Evolutionary conservation across 495 filamentous ascomycete genomes (phyloP).

Genomic region (Talaromyces thailandensis): DNA sequence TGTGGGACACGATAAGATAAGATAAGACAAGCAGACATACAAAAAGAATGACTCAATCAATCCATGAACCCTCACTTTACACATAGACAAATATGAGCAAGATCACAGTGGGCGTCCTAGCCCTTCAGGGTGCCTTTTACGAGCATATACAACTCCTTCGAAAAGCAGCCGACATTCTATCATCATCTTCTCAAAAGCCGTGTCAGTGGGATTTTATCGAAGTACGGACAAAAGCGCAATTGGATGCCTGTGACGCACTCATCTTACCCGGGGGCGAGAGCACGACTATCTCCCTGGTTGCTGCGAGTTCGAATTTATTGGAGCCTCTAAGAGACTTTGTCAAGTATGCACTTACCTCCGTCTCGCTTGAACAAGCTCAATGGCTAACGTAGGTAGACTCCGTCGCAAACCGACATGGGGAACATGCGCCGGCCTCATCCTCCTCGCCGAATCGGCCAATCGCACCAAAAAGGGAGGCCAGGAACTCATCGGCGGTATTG

Average conservation of each 20-base stretch:
- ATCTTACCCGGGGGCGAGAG: conserved; percentile 93
- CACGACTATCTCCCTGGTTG: conserved; percentile 87
- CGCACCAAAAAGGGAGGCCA: conserved; percentile 85
- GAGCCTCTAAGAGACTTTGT: conserved; percentile 88
- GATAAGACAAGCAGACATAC: background rate
- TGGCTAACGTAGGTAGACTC: conserved; percentile 12
- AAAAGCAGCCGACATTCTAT: conserved; percentile 43
- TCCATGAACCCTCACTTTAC: background rate
- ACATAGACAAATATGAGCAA: conserved; percentile 18
- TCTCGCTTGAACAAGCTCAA: background rate
- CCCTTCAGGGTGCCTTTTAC: conserved; percentile 86
- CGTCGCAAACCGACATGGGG: conserved; percentile 84
- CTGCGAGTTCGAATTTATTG: conserved; percentile 66
- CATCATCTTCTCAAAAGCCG: conserved; percentile 12
- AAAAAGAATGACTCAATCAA: background rate
- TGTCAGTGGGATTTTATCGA: conserved; percentile 57
- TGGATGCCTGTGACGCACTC: conserved; percentile 68
- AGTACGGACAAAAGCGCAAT: conserved; percentile 66
- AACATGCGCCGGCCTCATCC: conserved; percentile 89
- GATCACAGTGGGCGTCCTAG: conserved; percentile 74
- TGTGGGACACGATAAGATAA: conserved; percentile 2
- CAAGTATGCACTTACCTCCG: conserved; percentile 52
- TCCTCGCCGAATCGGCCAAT: conserved; percentile 83
- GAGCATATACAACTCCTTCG: conserved; percentile 77
- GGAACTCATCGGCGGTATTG: conserved; percentile 85